Evolutionary conservation across 83 land plant genomes (phyloP), one percentile per base, ranked within the genome.

Genomic region (Thuja plicata): DNA sequence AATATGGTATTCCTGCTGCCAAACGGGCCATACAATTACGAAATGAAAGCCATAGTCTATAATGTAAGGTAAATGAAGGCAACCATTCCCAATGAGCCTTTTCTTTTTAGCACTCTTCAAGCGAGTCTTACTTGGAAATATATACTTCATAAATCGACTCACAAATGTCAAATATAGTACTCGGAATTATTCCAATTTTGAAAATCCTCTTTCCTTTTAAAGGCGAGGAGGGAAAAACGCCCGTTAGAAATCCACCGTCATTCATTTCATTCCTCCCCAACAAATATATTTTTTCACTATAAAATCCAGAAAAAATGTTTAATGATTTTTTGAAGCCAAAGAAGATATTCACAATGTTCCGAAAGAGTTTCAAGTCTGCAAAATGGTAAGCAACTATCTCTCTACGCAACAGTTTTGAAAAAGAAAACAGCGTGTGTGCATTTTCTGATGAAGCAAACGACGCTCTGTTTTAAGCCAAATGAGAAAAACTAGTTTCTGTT

Each of bases 371-470:
- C 84, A 81, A 81, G 13, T 81, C 84, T 10, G 45, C 50, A 81
- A 81, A 81, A 81, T 81, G 84, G 84, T 81, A n/a, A 81, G 84
- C 30, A 81, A 27, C 30, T n/a, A 27, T 43, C 84, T 8, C 84
- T 35, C 43, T 3, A 81, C 34, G 8, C 15, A 50, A 11, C 54
- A 50, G 11, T 10, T 48, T 11, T 12, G 12, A 11, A 50, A 50
- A 1, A 12, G 2, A 11, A 50, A 11, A 10, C 15, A 50, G 54
- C 11, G 2, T 50, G 54, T 12, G 54, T 35, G 43, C 0, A 8
- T 80, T 80, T 37, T 41, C 24, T 80, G 6, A 45, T 80, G 43
- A 10, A 9, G 45, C 16, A 81, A 43, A 43, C 84, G 0, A 24
- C 15, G 84, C 15, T 27, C 71, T 66, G 71, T 27, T 66, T 66